Evolutionary conservation across 129 eudicot genomes (phyloP).

Genomic region (Pulicaria dysenterica): DNA sequence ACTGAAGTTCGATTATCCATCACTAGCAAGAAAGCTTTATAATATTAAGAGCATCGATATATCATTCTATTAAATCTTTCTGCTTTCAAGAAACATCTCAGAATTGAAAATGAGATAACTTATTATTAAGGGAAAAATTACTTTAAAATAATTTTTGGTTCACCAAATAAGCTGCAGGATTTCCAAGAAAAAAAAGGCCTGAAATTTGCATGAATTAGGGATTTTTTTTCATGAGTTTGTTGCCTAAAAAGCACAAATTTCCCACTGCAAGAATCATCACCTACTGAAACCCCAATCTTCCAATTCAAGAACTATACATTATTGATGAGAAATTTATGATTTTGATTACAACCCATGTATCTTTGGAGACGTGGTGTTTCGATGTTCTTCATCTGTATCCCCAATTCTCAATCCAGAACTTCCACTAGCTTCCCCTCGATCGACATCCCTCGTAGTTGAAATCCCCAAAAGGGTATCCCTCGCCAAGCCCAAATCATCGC

Average conservation of each 20-base stretch:
- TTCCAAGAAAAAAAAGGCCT: not conserved
- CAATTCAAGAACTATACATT: not conserved
- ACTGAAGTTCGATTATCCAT: too few species aligned
- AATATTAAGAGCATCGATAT: too few species aligned
- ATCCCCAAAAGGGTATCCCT: conserved; percentile 32
- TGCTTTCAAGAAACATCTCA: too few species aligned
- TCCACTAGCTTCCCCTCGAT: conserved; percentile 25
- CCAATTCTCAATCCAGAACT: conserved; percentile 38
- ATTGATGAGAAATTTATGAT: not conserved
- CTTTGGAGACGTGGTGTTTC: not conserved
- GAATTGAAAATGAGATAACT: too few species aligned
- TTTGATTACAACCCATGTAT: conserved; percentile 10
- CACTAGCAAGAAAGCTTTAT: too few species aligned
- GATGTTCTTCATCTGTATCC: conserved; percentile 30
- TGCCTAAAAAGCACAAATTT: too few species aligned
- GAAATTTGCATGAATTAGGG: not conserved
- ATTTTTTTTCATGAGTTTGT: not conserved
- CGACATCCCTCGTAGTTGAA: not conserved
- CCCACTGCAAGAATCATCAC: too few species aligned
- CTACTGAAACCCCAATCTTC: not conserved
- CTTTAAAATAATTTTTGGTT: too few species aligned
- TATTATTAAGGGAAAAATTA: too few species aligned
- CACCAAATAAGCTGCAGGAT: too few species aligned
- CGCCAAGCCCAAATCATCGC: not conserved
- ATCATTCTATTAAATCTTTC: too few species aligned